phyloP scores from a whole-genome alignment of 257 asterid species.

The Nicotiana attenuata region DNA sequence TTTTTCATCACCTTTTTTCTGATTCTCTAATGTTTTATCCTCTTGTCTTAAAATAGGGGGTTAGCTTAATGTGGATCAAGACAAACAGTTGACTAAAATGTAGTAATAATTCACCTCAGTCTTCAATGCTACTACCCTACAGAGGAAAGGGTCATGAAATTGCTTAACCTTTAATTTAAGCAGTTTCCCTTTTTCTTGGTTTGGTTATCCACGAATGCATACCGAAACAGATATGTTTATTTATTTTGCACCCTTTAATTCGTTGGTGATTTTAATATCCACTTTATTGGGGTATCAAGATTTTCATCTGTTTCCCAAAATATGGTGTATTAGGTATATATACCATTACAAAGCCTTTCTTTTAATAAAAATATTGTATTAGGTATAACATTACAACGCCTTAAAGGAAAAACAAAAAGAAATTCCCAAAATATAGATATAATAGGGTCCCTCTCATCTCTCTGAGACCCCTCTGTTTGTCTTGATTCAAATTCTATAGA shows the following conservation, averaged over 20 bases:
- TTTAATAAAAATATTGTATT: no score
- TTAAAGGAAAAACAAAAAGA: background rate
- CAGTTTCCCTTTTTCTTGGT: background rate
- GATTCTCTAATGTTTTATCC: background rate
- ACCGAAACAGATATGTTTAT: background rate
- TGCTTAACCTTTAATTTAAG: background rate
- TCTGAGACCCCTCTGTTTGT: background rate
- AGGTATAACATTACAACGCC: background rate
- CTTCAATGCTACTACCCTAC: background rate
- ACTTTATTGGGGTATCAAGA: conserved; percentile 1
- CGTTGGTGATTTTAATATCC: conserved; percentile 1
- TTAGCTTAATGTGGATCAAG: background rate
- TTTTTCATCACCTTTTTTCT: conserved; percentile 12
- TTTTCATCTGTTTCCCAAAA: conserved; percentile 3
- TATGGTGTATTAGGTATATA: background rate
- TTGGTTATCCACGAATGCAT: background rate
- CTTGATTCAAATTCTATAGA: background rate
- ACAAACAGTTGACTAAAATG: background rate
- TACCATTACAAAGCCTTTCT: background rate
- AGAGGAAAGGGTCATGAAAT: background rate
- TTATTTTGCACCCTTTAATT: background rate
- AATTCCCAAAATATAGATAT: background rate
- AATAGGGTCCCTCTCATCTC: no score
- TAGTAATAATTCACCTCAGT: no score
- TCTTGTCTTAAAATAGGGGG: background rate